These are phyloP conservation scores for Colletotrichum filicis DNA, from an alignment of 2,329 filamentous ascomycete genomes.

Conservation along the genomic window DNA sequence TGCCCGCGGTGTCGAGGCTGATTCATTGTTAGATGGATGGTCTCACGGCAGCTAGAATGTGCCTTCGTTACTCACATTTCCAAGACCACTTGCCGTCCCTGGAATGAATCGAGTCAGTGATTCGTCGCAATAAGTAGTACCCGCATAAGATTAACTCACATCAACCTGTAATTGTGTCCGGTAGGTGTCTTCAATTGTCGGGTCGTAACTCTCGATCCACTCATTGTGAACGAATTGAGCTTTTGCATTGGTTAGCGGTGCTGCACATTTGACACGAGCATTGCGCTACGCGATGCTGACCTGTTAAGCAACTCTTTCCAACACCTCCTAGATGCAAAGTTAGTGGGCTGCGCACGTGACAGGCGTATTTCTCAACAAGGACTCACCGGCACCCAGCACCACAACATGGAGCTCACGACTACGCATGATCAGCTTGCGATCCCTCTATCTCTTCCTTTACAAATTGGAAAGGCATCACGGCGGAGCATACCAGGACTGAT, in stretches of 20 bases:
- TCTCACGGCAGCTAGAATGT: background rate
- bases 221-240: conserved; percentile 95
- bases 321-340: conserved; percentile 69
- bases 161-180: conserved; percentile 83
- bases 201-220: conserved; percentile 90
- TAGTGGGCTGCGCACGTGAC: conserved; percentile 36
- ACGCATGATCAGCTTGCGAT: conserved; percentile 12
- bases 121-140: background rate
- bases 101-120: conserved; percentile 45
- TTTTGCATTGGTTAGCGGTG: conserved; percentile 46
- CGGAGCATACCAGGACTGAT: conserved; percentile 35
- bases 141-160: conserved; percentile 65
- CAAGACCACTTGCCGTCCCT: conserved; percentile 89
- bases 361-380: conserved; percentile 17
- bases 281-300: conserved; percentile 55
- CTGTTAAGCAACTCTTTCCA: conserved; percentile 91
- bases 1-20: conserved; percentile 89
- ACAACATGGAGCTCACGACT: conserved; percentile 86
- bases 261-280: background rate
- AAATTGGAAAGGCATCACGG: background rate
- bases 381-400: conserved; percentile 81
- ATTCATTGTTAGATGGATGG: conserved; percentile 40
- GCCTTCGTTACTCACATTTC: conserved; percentile 76
- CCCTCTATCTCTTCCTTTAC: background rate
- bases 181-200: conserved; percentile 83